A percentile compares a stretch with the other conserved stretches of the same genome.
Conservation (phyloP, 192 early-diverging fungal genomes). For the Rhizoclosmatium sp. region DNA sequence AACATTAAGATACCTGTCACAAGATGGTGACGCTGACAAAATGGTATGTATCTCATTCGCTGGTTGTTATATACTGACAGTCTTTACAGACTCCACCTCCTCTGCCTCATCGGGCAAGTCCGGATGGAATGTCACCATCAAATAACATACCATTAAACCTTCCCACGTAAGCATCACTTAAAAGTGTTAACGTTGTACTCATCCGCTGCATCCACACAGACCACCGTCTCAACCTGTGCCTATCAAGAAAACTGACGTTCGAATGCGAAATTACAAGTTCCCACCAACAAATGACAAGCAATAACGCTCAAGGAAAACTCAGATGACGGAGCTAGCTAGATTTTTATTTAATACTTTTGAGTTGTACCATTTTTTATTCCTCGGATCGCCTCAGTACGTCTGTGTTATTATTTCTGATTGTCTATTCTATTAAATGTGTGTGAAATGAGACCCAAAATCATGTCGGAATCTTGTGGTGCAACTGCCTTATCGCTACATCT, state of each 20-base stretch:
- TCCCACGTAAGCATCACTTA: slow-evolving; percentile 11
- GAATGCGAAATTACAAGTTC: slow-evolving; percentile 7
- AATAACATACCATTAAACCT: background rate
- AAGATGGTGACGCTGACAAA: background rate
- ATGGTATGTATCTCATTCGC: slow-evolving; percentile 10
- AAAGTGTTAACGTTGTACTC: background rate
- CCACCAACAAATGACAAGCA: background rate
- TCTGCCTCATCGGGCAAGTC: slow-evolving; percentile 13
- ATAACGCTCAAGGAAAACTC: background rate
- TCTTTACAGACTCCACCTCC: slow-evolving; percentile 14
- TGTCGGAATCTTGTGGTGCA: no score
- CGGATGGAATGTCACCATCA: background rate
- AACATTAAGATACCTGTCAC: background rate
- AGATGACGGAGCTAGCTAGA: no score
- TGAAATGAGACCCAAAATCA: no score
- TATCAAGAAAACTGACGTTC: slow-evolving; percentile 23
- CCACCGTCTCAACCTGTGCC: slow-evolving; percentile 26
- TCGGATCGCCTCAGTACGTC: no score
- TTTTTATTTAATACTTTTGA: no score
- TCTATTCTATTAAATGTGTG: no score
- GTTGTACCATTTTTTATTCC: no score
- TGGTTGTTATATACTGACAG: background rate
- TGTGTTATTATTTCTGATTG: no score
- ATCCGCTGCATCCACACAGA: background rate
- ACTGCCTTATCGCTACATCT: no score